Conservation (phyloP, 345 rosid genomes). For the Hypericum perforatum region DNA sequence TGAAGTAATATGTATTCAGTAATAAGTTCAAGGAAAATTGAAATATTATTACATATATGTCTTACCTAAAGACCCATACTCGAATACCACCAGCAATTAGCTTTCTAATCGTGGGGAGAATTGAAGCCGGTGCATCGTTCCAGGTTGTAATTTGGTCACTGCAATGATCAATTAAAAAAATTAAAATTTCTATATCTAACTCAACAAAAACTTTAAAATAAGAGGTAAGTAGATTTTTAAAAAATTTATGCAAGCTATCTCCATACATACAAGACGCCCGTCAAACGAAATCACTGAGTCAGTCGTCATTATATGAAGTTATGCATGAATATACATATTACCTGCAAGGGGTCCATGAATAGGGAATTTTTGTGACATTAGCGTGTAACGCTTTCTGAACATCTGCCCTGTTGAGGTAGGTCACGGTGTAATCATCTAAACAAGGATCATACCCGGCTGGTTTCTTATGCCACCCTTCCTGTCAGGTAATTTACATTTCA, state of each 20-base stretch:
- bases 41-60: too few relatives aligned
- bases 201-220: neutral
- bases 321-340: slow-evolving; percentile 8
- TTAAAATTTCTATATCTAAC: neutral
- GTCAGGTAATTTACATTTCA: too few relatives aligned
- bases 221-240: too few relatives aligned
- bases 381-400: slow-evolving; percentile 77
- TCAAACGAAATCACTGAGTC: too few relatives aligned
- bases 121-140: slow-evolving; percentile 53
- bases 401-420: slow-evolving; percentile 57
- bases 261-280: too few relatives aligned
- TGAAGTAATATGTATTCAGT: too few relatives aligned
- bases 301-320: too few relatives aligned
- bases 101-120: slow-evolving; percentile 38
- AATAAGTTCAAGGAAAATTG: too few relatives aligned
- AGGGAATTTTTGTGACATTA: slow-evolving; percentile 46
- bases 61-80: slow-evolving; percentile 42
- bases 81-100: slow-evolving; percentile 63
- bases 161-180: slow-evolving; percentile 6
- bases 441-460: slow-evolving; percentile 79
- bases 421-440: slow-evolving; percentile 32
- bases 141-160: slow-evolving; percentile 38
- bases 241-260: too few relatives aligned
- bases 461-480: slow-evolving; percentile 47
- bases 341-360: slow-evolving; percentile 86